Conservation (phyloP, 176 grass and related monocot species). For the Triticum turgidum region DNA sequence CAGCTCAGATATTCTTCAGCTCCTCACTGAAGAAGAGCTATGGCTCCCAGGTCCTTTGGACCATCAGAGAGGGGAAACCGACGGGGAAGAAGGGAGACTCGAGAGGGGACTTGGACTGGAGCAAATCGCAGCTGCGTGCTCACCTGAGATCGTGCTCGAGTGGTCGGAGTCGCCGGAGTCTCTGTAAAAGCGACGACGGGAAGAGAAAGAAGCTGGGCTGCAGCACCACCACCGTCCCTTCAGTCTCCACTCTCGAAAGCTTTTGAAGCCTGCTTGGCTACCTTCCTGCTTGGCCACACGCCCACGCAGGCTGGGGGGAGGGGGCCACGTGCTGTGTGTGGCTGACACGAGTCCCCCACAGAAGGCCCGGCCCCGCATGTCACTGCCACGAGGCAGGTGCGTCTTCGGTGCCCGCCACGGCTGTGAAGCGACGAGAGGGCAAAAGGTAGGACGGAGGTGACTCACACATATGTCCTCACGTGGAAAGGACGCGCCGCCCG, state of each 20-base stretch:
- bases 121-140: not conserved
- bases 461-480: conserved; percentile 6
- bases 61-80: not conserved
- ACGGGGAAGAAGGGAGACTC: not conserved
- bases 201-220: not conserved
- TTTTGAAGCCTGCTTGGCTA: not conserved
- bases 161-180: too few relatives aligned
- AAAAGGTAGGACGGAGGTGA: not conserved
- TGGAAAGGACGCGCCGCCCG: not conserved
- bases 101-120: not conserved
- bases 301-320: not conserved
- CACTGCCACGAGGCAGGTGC: not conserved
- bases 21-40: not conserved
- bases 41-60: not conserved
- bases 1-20: not conserved
- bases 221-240: not conserved
- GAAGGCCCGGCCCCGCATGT: not conserved
- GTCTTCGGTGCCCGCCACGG: not conserved
- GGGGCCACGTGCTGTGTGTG: not conserved
- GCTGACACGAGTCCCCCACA: not conserved
- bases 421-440: not conserved
- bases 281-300: not conserved
- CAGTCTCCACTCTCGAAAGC: not conserved
- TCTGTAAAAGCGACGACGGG: not conserved
- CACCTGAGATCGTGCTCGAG: conserved; percentile 1